Base-by-base conservation (phyloP, 2,329 filamentous ascomycete species). In the Pseudocercospora musae region DNA sequence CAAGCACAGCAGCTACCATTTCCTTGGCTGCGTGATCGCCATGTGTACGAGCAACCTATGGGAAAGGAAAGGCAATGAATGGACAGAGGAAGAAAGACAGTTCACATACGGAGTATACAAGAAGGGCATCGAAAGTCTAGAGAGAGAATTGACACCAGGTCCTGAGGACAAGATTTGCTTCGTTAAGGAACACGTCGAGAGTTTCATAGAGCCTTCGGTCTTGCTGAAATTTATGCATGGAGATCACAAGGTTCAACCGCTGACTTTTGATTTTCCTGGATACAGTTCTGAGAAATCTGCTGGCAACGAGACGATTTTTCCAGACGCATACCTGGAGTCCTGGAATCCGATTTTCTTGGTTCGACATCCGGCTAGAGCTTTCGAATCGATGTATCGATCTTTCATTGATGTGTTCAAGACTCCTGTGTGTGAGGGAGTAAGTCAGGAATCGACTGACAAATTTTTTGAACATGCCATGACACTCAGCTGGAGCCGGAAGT, bases 61-160 rank as follows among this genome's bases (percentile, higher is more conserved):
- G 40, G 40, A 60, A 4, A 55, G 56, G 23, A 40, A 37, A 6
- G 13, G 49, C 0, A 42, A 56, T 21, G 48, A 33, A 18, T 60
- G 58, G 58, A 55, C 52, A 23, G 52, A 60, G 40, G 58, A 60
- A 25, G 52, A 60, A 31, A 56, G 48, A 33, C 40, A 60, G n/a
- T 23, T 55, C 5, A 18, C 46, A 13, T 10, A 52, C 4, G 52
- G 7, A 11, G 44, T 48, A 4, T 48, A 48, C 20, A 23, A 23
- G 5, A 21, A 20, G 4, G 40, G 40, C 0, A 48, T 60, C 5
- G 23, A 52, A 7, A 37, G 18, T 10, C 58, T 60, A 3, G 58
- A 60, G 3, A 27, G 37, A 20, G 42, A 60, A 18, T 20, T 48
- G 1, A 50, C 20, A 9, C 31, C 48, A 9, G 25, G 48, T 6